Evolutionary conservation across 2,329 filamentous ascomycete genomes (phyloP), one percentile per base, ranked within the genome.

Genomic region (Ophiostoma sp.): DNA sequence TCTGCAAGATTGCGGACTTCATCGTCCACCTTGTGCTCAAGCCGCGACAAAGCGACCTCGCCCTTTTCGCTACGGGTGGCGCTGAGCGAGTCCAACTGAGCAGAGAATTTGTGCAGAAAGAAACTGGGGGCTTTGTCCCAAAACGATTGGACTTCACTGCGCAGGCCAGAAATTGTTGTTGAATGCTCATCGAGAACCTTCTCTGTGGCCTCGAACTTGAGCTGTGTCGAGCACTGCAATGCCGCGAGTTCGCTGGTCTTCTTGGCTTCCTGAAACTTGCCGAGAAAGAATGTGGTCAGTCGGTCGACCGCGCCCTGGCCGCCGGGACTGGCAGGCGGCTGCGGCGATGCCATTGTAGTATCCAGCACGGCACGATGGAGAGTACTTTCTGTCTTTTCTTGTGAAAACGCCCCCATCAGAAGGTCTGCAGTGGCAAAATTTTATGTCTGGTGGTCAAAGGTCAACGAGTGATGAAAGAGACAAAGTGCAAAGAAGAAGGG

Each of bases 21-120:
- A 20, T 74, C 72, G 17, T 74, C 72, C 10, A 74, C 41, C 31
- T 69, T 65, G 67, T 73, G 69, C 44, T 72, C 67, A 8, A 74
- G 62, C 23, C 72, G 69, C 8, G 69, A 33, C 11, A 74, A 20
- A 1, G 69, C 67, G 17, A 71, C 64, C 39, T 72, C 72, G 44
- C 33, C 65, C 31, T 71, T 72, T 35, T 73, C 70, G 17, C 41
- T 68, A 1, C 67, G 70, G 1, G 60, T 10, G 20, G 67, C 48
- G 15, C 69, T 57, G 8, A 74, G 17, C 4, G 62, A 36, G 23
- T 72, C 67, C 4, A 74, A 44, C 62, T 73, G 72, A 6, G 66
- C 66, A 0, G 71, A 71, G 39, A 73, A 69, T 52, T 72, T 69
- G 65, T 71, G 70, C n/a, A 73, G 41, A 17, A 73, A 71, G 35